phyloP scores from a whole-genome alignment of 2,329 filamentous ascomycete species.

The Sarocladium oryzae region DNA sequence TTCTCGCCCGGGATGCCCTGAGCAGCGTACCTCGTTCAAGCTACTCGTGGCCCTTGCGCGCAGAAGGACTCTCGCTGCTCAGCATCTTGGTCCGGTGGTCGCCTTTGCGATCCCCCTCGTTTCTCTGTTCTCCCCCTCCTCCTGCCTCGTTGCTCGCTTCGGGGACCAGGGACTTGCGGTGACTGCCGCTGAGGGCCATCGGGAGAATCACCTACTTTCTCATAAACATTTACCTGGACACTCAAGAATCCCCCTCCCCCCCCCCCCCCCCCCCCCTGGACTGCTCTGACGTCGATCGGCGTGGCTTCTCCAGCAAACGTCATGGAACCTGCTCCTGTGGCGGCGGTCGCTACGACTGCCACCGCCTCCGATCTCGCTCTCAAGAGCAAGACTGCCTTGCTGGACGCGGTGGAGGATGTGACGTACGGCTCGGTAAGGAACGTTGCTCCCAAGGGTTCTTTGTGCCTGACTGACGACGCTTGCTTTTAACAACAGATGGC shows the following conservation, averaged over 20 bases:
- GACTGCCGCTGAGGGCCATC: slow-evolving; percentile 8
- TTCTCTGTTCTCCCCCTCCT: background rate
- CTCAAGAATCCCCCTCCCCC: no score
- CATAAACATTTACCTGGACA: no score
- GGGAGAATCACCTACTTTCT: no score
- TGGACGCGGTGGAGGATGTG: slow-evolving; percentile 78
- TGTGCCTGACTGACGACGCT: background rate
- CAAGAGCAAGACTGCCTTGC: slow-evolving; percentile 33
- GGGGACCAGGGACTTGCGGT: slow-evolving; percentile 8
- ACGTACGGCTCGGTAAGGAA: slow-evolving; percentile 72
- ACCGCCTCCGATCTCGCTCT: slow-evolving; percentile 21
- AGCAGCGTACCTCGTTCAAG: background rate
- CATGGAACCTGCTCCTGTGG: slow-evolving; percentile 26
- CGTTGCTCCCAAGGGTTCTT: background rate
- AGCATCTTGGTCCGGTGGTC: slow-evolving; percentile 2
- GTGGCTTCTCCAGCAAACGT: background rate
- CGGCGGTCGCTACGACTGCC: slow-evolving; percentile 21
- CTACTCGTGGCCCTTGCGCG: slow-evolving; percentile 10
- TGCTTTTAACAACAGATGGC: no score
- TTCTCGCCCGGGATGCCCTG: slow-evolving; percentile 8
- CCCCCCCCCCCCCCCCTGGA: no score
- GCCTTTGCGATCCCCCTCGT: background rate
- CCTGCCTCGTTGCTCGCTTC: background rate
- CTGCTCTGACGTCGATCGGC: no score
- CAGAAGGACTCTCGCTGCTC: slow-evolving; percentile 6